Percentiles rank a stretch among this genome's conserved stretches.
Evolutionary conservation across 164 flowering plant species (phyloP).

Genomic region (Taxillus chinensis): DNA sequence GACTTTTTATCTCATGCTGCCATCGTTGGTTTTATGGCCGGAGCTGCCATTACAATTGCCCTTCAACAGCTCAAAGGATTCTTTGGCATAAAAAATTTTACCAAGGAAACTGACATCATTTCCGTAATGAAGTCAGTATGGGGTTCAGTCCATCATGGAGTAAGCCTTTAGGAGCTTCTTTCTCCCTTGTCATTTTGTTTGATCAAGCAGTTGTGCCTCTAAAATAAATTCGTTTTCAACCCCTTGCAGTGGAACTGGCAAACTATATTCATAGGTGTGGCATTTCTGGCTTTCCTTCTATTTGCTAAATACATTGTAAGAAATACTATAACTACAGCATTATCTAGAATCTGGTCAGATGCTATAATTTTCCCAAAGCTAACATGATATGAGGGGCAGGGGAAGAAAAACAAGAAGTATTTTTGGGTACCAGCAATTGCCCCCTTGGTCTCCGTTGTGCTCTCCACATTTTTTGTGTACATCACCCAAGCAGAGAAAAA

Average conservation of each 20-base stretch:
- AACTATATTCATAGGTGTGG: slow-evolving; percentile 64
- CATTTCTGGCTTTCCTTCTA: slow-evolving; percentile 64
- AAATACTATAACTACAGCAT: neutral
- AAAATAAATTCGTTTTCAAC: neutral
- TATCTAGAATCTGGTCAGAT: neutral
- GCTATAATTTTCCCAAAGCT: neutral
- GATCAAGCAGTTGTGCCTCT: too few relatives aligned
- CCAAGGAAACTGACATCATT: slow-evolving; percentile 64
- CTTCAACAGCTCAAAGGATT: slow-evolving; percentile 96
- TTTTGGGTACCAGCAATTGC: slow-evolving; percentile 94
- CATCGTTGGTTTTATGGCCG: slow-evolving; percentile 93
- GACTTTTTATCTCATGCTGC: slow-evolving; percentile 97
- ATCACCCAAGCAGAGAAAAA: slow-evolving; percentile 70
- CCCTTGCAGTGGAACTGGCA: slow-evolving; percentile 96
- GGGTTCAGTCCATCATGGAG: slow-evolving; percentile 61
- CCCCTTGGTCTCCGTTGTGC: slow-evolving; percentile 68
- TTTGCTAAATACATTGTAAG: slow-evolving; percentile 72
- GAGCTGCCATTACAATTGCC: slow-evolving; percentile 90
- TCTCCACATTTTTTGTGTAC: slow-evolving; percentile 78
- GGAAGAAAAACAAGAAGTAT: slow-evolving; percentile 69
- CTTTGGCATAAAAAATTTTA: slow-evolving; percentile 66
- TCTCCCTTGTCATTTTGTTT: too few relatives aligned
- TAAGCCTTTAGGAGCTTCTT: slow-evolving; percentile 17
- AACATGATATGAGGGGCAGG: slow-evolving; percentile 34
- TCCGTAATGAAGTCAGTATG: slow-evolving; percentile 67